Evolutionary conservation across 2,329 filamentous ascomycete species (phyloP), one percentile per base, ranked within the genome.

Genomic region (Penicillium digitatum): DNA sequence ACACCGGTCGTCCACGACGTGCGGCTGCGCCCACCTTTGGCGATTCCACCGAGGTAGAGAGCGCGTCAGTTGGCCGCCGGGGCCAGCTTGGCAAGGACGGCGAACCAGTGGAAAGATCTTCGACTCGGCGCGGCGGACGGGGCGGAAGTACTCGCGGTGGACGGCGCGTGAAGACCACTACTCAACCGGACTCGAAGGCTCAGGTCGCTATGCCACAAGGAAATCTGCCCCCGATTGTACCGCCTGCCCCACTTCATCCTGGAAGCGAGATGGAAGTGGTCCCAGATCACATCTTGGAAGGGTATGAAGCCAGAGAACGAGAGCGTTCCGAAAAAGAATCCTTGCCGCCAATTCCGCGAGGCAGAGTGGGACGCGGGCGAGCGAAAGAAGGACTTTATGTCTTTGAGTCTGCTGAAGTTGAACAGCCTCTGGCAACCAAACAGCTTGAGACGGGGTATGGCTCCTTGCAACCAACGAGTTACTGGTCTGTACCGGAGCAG

Each of bases 401-500:
- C 16, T 72, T 72, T 49, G 72, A 74, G 47, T 65, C 71, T 2
- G 64, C 65, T 7, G 71, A 74, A 49, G 49, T 60, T 26, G 72
- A 74, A 12, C 52, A 60, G 34, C 26, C 57, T 18, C 29, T 66
- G 42, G 34, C 59, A 22, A 43, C 49, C n/a, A 67, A 66, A 42
- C 62, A 61, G 32, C 43, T 63, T 27, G 71, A 72, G 49, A 59
- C 61, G 32, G 68, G 67, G 3, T 76, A 75, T 60, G 72, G 71
- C 14, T 70, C 70, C 10, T 62, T 73, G 55, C 74, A 76, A 49
- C 74, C 77, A 29, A 79, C 76, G 5, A 80, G 78, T 55, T 80
- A 80, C 63, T 80, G 78, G 78, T 80, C 78, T 56, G 78, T 80
- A 16, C 76, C 76, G 12, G 78, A 80, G 60, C 72, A 76, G 58